Conservation (phyloP, 2,329 filamentous ascomycete species). For the Fonsecaea pedrosoi region DNA sequence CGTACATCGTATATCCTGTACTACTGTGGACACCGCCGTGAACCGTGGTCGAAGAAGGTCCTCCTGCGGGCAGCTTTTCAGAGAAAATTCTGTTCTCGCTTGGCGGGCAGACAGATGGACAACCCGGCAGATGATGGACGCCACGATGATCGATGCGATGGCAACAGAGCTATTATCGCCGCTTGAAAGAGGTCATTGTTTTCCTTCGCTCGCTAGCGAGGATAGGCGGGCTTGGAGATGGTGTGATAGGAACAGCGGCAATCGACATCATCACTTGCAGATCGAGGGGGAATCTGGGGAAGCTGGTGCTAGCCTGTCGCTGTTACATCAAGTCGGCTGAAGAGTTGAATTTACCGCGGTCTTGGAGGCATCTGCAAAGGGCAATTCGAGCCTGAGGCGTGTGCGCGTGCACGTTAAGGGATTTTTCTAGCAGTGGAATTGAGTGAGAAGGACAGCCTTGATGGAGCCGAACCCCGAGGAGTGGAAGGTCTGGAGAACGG, state of each 20-base stretch:
- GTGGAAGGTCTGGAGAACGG: not conserved
- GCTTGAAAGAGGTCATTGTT: not conserved
- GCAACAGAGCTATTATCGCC: not conserved
- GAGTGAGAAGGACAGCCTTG: not conserved
- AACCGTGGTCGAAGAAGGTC: not conserved
- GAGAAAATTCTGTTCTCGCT: not conserved
- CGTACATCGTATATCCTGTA: not conserved
- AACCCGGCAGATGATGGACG: not conserved
- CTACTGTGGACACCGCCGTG: not conserved
- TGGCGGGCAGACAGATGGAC: not conserved
- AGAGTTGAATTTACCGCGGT: not conserved
- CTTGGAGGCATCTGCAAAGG: not conserved
- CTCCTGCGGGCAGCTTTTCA: not conserved
- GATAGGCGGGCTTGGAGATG: not conserved
- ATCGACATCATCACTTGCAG: slow-evolving; percentile 1
- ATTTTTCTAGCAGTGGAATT: not conserved
- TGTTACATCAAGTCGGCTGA: not conserved
- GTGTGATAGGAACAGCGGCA: not conserved
- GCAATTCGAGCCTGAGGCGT: not conserved
- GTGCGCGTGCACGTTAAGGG: not conserved
- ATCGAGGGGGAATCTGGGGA: not conserved
- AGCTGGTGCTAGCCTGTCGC: not conserved
- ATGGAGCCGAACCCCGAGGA: not conserved
- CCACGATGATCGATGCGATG: not conserved
- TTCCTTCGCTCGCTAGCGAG: not conserved